Evolutionary conservation across 768 basidiomycete species (phyloP).

Genomic region (Infundibulicybe gibba): DNA sequence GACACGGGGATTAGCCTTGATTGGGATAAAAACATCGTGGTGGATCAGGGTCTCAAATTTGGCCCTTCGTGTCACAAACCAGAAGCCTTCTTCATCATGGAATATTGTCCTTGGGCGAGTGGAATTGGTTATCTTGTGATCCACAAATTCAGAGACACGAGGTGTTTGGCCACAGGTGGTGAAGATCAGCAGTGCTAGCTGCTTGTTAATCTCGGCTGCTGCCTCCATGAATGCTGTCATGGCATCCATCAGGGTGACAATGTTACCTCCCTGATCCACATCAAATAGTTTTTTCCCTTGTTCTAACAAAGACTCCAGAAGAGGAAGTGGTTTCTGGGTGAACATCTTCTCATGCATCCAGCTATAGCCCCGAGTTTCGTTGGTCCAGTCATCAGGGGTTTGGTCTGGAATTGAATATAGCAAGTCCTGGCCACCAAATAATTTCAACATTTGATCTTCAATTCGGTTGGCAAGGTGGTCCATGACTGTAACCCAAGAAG

Average conservation of each 20-base stretch:
- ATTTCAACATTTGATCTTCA: background rate
- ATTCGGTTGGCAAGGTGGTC: background rate
- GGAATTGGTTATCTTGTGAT: too few relatives aligned
- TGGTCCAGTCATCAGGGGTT: background rate
- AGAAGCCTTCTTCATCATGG: too few relatives aligned
- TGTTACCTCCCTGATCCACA: background rate
- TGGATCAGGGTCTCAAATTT: slow-evolving; percentile 7
- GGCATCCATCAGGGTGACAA: background rate
- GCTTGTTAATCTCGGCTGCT: too few relatives aligned
- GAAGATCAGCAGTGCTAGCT: too few relatives aligned
- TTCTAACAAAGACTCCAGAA: background rate
- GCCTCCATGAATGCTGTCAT: too few relatives aligned
- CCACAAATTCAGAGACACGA: too few relatives aligned
- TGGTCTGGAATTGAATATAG: background rate
- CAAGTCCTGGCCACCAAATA: background rate
- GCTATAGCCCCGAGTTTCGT: background rate
- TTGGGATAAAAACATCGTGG: too few relatives aligned
- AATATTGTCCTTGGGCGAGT: too few relatives aligned
- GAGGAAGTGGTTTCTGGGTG: background rate
- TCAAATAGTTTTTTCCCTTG: background rate
- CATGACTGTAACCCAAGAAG: background rate
- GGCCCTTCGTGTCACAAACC: slow-evolving; percentile 8
- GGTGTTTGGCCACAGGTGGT: too few relatives aligned
- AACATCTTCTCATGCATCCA: background rate
- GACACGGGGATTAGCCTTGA: slow-evolving; percentile 11